Percentiles rank a stretch among this genome's conserved stretches.
phyloP scores from a whole-genome alignment of 371 early-diverging fungal species.

The Mucor racemosus region DNA sequence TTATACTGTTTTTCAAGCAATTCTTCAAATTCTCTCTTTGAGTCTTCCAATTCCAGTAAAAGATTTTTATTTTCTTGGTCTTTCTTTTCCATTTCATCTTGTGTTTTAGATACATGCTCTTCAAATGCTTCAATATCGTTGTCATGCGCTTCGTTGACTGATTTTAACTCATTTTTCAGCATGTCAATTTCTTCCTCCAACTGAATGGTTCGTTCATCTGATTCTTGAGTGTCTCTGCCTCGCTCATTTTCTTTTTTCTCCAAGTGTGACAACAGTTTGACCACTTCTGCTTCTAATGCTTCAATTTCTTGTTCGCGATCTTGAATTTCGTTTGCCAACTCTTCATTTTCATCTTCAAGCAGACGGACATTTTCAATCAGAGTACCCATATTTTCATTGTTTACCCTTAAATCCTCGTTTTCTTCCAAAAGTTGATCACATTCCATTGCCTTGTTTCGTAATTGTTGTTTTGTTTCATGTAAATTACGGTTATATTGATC shows the following conservation, averaged over 20 bases:
- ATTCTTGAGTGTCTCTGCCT: slow-evolving; percentile 9
- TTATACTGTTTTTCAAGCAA: slow-evolving; percentile 33
- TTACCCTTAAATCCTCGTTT: slow-evolving; percentile 16
- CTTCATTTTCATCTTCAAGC: slow-evolving; percentile 22
- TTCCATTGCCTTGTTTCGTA: slow-evolving; percentile 33
- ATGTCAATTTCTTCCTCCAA: slow-evolving; percentile 21
- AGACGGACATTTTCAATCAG: slow-evolving; percentile 17
- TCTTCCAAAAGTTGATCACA: slow-evolving; percentile 35
- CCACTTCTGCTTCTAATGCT: slow-evolving; percentile 40
- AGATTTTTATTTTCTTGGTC: slow-evolving; percentile 26
- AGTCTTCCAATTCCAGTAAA: slow-evolving; percentile 17
- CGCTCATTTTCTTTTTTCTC: slow-evolving; percentile 15
- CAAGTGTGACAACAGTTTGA: slow-evolving; percentile 32
- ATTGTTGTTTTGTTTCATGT: slow-evolving; percentile 34
- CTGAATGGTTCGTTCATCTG: slow-evolving; percentile 16
- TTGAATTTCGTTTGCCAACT: slow-evolving; percentile 30
- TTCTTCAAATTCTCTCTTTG: slow-evolving; percentile 23
- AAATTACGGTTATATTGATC: slow-evolving; percentile 29
- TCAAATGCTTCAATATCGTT: slow-evolving; percentile 25
- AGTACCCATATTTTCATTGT: slow-evolving; percentile 12
- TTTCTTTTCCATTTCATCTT: slow-evolving; percentile 17
- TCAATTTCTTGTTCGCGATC: slow-evolving; percentile 39
- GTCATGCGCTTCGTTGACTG: slow-evolving; percentile 26
- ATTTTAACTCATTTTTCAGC: slow-evolving; percentile 20
- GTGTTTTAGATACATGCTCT: slow-evolving; percentile 17